These are phyloP conservation scores for Crucibulum parvulum DNA, from an alignment of 1,284 basidiomycete species.

Conservation along the genomic window DNA sequence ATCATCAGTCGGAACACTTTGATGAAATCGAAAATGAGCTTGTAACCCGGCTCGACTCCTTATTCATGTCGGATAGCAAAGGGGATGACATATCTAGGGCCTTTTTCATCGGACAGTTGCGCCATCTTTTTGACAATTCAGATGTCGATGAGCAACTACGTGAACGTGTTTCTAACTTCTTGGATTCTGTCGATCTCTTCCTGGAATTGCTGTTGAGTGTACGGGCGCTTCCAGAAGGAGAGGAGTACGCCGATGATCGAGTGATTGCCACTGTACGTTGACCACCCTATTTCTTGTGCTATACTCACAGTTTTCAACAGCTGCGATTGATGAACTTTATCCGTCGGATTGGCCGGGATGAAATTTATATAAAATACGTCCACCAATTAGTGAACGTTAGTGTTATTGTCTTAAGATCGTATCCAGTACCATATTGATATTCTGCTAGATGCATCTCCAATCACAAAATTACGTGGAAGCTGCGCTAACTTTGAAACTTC, in stretches of 20 bases:
- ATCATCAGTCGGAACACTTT: slow-evolving; percentile 82
- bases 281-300: not conserved
- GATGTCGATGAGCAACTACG: slow-evolving; percentile 84
- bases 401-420: slow-evolving; percentile 7
- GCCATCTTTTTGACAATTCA: slow-evolving; percentile 85
- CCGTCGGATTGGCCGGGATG: slow-evolving; percentile 83
- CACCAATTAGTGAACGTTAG: slow-evolving; percentile 91
- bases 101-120: slow-evolving; percentile 94
- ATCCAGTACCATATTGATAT: slow-evolving; percentile 7
- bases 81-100: slow-evolving; percentile 90
- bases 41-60: slow-evolving; percentile 92
- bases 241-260: slow-evolving; percentile 93
- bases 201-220: slow-evolving; percentile 92
- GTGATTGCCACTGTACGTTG: slow-evolving; percentile 84
- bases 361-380: slow-evolving; percentile 94
- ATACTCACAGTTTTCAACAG: slow-evolving; percentile 38
- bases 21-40: slow-evolving; percentile 92
- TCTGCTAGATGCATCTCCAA: slow-evolving; percentile 77
- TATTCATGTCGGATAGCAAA: slow-evolving; percentile 91
- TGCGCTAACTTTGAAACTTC: slow-evolving; percentile 89
- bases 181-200: slow-evolving; percentile 93
- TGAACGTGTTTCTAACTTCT: slow-evolving; percentile 81
- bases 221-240: slow-evolving; percentile 92
- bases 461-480: slow-evolving; percentile 93
- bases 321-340: slow-evolving; percentile 94